Conservation (phyloP, 2,329 filamentous ascomycete species). For the Metarhizium brunneum region DNA sequence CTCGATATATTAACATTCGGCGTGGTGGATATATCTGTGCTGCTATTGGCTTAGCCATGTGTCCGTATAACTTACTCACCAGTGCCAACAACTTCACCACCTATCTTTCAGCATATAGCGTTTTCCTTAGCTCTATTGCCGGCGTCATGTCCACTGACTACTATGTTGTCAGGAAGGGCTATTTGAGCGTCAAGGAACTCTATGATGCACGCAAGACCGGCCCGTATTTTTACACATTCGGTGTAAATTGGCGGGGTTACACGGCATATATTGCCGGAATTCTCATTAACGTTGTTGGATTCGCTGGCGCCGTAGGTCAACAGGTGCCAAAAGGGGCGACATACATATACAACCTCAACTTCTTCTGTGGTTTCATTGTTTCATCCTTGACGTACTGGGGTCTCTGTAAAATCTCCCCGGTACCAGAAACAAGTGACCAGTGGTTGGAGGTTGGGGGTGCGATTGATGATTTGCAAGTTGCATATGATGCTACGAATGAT, state of each 20-base stretch:
- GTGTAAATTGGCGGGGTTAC: slow-evolving; percentile 78
- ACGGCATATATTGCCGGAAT: slow-evolving; percentile 75
- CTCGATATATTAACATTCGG: slow-evolving; percentile 74
- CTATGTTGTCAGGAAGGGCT: slow-evolving; percentile 75
- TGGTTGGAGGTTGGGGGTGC: slow-evolving; percentile 72
- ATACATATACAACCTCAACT: slow-evolving; percentile 87
- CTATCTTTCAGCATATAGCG: slow-evolving; percentile 84
- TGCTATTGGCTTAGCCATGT: slow-evolving; percentile 70
- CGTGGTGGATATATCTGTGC: slow-evolving; percentile 84
- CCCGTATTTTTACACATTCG: slow-evolving; percentile 65
- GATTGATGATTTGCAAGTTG: slow-evolving; percentile 42
- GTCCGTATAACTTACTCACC: slow-evolving; percentile 72
- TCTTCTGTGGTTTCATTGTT: slow-evolving; percentile 75
- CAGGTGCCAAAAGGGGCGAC: slow-evolving; percentile 67
- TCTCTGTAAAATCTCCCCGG: slow-evolving; percentile 59
- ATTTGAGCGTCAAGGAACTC: slow-evolving; percentile 66
- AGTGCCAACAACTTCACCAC: slow-evolving; percentile 77
- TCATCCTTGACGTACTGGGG: slow-evolving; percentile 57
- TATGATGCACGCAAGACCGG: slow-evolving; percentile 61
- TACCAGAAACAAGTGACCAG: slow-evolving; percentile 62
- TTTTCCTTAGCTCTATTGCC: slow-evolving; percentile 88
- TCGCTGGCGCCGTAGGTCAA: slow-evolving; percentile 68
- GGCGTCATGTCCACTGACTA: slow-evolving; percentile 89
- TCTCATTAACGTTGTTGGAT: slow-evolving; percentile 84
- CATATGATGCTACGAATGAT: slow-evolving; percentile 31